A percentile compares a stretch with the other conserved stretches of the same genome.
Evolutionary conservation across 140 eudicot species (phyloP).

Genomic region (Anethum foeniculum): DNA sequence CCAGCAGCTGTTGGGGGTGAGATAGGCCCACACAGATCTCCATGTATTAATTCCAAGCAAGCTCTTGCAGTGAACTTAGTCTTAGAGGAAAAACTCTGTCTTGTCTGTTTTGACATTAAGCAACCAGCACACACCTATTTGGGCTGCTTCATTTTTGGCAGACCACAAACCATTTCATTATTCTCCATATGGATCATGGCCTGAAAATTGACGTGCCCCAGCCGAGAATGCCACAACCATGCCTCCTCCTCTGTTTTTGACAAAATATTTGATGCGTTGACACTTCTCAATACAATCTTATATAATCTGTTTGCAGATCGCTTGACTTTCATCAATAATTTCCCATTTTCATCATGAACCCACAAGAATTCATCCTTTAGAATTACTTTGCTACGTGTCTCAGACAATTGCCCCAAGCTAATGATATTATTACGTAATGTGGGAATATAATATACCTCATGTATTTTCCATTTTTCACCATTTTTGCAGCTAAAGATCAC

Average conservation of each 20-base stretch:
- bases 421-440: no score
- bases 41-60: neutral
- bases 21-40: neutral
- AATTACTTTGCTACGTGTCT: neutral
- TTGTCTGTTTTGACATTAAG: neutral
- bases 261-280: neutral
- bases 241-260: neutral
- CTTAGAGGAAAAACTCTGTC: neutral
- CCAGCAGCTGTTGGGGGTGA: neutral
- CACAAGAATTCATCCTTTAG: neutral
- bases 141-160: neutral
- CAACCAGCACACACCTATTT: neutral
- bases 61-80: no score
- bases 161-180: neutral
- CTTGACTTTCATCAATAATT: no score
- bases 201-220: neutral
- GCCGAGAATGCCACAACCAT: neutral
- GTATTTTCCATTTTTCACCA: neutral
- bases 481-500: no score
- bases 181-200: neutral
- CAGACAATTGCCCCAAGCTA: neutral
- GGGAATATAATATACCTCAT: neutral
- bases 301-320: no score
- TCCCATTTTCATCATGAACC: neutral
- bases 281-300: no score